Evolutionary conservation across 1,139 yeast species (phyloP).

Genomic region (Saccharomyces pastorianus): DNA sequence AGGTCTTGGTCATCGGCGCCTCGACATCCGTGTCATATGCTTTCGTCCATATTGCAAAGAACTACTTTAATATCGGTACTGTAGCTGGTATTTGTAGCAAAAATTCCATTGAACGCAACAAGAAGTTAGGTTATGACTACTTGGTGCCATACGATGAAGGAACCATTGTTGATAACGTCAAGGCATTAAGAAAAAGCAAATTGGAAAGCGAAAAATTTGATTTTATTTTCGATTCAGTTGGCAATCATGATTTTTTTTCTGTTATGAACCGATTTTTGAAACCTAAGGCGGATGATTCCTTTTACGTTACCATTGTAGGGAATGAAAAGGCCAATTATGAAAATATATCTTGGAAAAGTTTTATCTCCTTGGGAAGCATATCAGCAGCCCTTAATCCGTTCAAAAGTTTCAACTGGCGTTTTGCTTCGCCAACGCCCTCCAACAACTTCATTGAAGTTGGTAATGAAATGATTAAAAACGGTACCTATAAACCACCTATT

Average conservation of each 20-base stretch:
- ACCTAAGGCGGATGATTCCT: constrained; percentile 36
- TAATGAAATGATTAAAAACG: constrained; percentile 36
- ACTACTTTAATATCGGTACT: constrained; percentile 22
- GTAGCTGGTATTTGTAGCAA: constrained; percentile 41
- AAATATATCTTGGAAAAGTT: constrained; percentile 2
- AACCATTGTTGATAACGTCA: constrained; percentile 29
- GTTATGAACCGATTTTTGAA: constrained; percentile 35
- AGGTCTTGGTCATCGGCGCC: constrained; percentile 28
- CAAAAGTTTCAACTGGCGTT: constrained; percentile 32
- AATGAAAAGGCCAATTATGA: constrained; percentile 33
- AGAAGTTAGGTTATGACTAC: constrained; percentile 44
- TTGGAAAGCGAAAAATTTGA: constrained; percentile 38
- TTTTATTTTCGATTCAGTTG: constrained; percentile 42
- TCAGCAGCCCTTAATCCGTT: constrained; percentile 33
- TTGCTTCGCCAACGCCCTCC: constrained; percentile 15
- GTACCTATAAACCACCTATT: constrained; percentile 39
- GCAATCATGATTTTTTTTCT: constrained; percentile 35
- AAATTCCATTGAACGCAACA: constrained; percentile 37
- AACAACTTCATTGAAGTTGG: constrained; percentile 32
- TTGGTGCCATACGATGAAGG: constrained; percentile 44
- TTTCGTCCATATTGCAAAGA: constrained; percentile 27
- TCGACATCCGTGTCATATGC: constrained; percentile 28
- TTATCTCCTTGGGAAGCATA: constrained; percentile 1
- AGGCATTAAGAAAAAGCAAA: constrained; percentile 30
- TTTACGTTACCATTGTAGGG: constrained; percentile 47